Percentiles rank a stretch among this genome's conserved stretches.
Evolutionary conservation across 2,329 filamentous ascomycete species (phyloP).

Genomic region (Pseudocercospora eumusae): DNA sequence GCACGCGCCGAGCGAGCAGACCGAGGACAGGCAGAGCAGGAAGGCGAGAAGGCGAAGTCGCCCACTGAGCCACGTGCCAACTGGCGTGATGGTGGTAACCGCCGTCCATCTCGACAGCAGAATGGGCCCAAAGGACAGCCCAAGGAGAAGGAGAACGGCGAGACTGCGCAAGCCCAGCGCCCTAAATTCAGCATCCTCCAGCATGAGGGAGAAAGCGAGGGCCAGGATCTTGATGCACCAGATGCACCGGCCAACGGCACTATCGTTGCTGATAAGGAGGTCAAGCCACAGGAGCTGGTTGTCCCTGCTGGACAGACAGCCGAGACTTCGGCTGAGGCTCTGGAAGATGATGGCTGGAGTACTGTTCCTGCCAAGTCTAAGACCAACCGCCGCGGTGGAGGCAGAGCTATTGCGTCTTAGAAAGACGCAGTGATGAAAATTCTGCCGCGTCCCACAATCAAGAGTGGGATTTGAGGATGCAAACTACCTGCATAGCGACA

Average conservation of each 20-base stretch:
- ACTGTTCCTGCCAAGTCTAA: slow-evolving; percentile 53
- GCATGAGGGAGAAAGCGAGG: slow-evolving; percentile 45
- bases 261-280: slow-evolving; percentile 55
- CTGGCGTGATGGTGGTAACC: slow-evolving; percentile 20
- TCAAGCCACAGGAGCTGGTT: slow-evolving; percentile 57
- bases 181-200: slow-evolving; percentile 47
- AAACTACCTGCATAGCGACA: slow-evolving; percentile 8
- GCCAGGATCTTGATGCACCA: slow-evolving; percentile 46
- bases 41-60: slow-evolving; percentile 39
- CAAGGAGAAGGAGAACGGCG: slow-evolving; percentile 44
- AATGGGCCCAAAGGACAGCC: slow-evolving; percentile 37
- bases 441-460: slow-evolving; percentile 4
- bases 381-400: slow-evolving; percentile 46
- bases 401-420: slow-evolving; percentile 53
- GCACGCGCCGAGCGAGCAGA: slow-evolving; percentile 41
- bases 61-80: slow-evolving; percentile 41
- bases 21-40: slow-evolving; percentile 36
- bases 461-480: slow-evolving; percentile 3
- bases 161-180: slow-evolving; percentile 36
- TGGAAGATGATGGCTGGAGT: slow-evolving; percentile 58
- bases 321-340: slow-evolving; percentile 47
- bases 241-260: slow-evolving; percentile 53
- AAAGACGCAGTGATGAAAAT: slow-evolving; percentile 10
- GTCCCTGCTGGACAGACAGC: slow-evolving; percentile 43
- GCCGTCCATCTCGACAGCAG: slow-evolving; percentile 34